These are phyloP conservation scores for Psilocybe mexicana DNA, from an alignment of 1,284 basidiomycete genomes.

Conservation along the genomic window DNA sequence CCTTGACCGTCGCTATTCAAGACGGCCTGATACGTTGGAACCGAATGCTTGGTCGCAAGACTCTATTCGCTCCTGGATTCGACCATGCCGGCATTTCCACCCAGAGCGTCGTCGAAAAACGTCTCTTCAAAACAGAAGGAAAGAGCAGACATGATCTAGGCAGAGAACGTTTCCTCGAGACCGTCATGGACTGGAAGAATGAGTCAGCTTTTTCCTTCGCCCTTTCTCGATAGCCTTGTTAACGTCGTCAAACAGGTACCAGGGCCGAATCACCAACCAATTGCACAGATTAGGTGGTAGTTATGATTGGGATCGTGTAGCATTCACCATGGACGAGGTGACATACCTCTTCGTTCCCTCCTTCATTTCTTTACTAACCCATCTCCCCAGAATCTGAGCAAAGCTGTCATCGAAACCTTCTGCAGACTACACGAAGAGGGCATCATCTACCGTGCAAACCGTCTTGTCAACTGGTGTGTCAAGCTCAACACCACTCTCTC, in stretches of 20 bases:
- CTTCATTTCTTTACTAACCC: background rate
- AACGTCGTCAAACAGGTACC: constrained; percentile 59
- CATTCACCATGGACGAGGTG: constrained; percentile 96
- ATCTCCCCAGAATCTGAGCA: constrained; percentile 63
- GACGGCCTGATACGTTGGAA: constrained; percentile 92
- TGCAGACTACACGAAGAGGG: constrained; percentile 92
- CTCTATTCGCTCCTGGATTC: constrained; percentile 92
- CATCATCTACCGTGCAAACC: constrained; percentile 93
- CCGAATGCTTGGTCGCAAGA: constrained; percentile 94
- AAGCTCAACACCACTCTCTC: constrained; percentile 95
- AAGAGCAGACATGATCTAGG: constrained; percentile 93
- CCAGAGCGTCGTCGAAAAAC: constrained; percentile 96
- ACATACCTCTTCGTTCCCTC: background rate
- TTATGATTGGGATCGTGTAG: constrained; percentile 92
- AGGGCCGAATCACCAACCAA: constrained; percentile 89
- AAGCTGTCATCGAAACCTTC: constrained; percentile 92
- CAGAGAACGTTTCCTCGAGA: constrained; percentile 89
- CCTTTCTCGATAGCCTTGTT: background rate
- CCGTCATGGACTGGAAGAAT: constrained; percentile 97
- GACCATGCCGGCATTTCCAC: constrained; percentile 99
- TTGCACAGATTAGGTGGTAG: constrained; percentile 89
- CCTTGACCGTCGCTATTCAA: constrained; percentile 91
- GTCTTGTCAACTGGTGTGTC: constrained; percentile 99
- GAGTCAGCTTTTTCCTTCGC: constrained; percentile 48
- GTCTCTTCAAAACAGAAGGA: constrained; percentile 83